Evolutionary conservation across 1,284 basidiomycete genomes (phyloP), one percentile per base, ranked within the genome.

Genomic region (Leccinum griseonigrum): DNA sequence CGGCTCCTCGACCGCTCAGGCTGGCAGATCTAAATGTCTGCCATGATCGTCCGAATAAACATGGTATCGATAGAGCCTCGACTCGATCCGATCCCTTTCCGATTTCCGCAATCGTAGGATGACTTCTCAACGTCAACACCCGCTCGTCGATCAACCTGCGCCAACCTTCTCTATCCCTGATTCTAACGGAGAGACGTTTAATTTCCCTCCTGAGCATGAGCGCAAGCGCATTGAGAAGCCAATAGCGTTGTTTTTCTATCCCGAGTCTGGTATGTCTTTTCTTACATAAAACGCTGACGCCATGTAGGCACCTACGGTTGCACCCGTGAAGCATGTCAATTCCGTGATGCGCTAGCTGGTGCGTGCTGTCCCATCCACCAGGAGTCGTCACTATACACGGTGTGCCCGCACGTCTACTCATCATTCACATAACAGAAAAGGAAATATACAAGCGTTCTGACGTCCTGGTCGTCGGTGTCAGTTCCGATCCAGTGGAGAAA

Each of bases 251-350:
- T 92, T 93, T 79, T 93, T 94, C 77, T 90, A 87, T 65, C 88
- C 88, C 18, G 80, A 83, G 68, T 83, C 88, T 52, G 85, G 82
- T 80, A 67, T 60, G 57, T 14, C 28, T 53, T 50, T 26, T 51
- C 16, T 51, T 16, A n/a, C n/a, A 29, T 29, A 4, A 4, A 18
- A 4, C 50, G 0, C 51, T 52, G 29, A 53, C 29, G 51, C n/a
- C 13, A 29, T 53, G 22, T 64, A 90, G 90, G 87, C 3, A 84
- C 89, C 1, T 86, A 78, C 62, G 90, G 88, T 4, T 93, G 92
- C 73, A 93, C 89, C 9, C 86, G 82, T 69, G 86, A 94, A 73
- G 91, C 88, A 1, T 92, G 90, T 67, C 81, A 85, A 58, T 92
- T 94, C 74, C 83, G 91, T 28, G 89, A 93, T 77, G 88, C 88